Base-by-base conservation (phyloP, 148 eudicot species). In the Rhododendron vialii region DNA sequence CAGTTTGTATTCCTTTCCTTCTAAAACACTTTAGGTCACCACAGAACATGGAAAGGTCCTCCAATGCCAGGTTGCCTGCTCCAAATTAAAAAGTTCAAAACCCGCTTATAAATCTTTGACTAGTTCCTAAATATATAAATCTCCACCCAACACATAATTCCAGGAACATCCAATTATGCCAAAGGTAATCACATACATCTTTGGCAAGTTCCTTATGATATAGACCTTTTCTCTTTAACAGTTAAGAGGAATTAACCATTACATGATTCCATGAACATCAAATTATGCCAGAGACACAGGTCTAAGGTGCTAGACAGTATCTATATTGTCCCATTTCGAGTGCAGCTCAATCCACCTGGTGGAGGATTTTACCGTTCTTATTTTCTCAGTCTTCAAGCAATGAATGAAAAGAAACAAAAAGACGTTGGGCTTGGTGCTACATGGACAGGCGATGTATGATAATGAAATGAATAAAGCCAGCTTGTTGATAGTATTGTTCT, bases 221-320 rank as follows among this genome's bases (percentile, higher is more conserved):
- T n/a, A n/a, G 57, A 26, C 28, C 82, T n/a, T n/a, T 22, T 65
- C 10, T 0, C 73, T 65, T 65, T 65, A 26, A 65, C 12, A 26
- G 30, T n/a, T 65, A 65, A 1, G 61, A 55, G 30, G 33, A 3
- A 65, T n/a, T 79, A 79, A 13, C 57, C 22, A 77, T 22, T 30
- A 26, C 82, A 79, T 20, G 5, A 47, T 1, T 79, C 59, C 36
- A 13, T 15, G 59, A 79, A 12, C 36, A 47, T 48, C 82, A n/a
- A 78, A 78, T n/a, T 78, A 48, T 47, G 82, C 82, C 65, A 63
- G 13, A 63, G 28, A 28, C 82, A 47, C 82, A 78, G 55, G 20
- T 38, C 36, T 45, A 79, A 48, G 82, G 82, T 79, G 57, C 57
- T 43, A 45, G 50, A 24, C 59, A 47, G 36, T 10, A 26, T 79